phyloP scores from a whole-genome alignment of 495 filamentous ascomycete genomes.

The Aspergillus carlsbadensis region DNA sequence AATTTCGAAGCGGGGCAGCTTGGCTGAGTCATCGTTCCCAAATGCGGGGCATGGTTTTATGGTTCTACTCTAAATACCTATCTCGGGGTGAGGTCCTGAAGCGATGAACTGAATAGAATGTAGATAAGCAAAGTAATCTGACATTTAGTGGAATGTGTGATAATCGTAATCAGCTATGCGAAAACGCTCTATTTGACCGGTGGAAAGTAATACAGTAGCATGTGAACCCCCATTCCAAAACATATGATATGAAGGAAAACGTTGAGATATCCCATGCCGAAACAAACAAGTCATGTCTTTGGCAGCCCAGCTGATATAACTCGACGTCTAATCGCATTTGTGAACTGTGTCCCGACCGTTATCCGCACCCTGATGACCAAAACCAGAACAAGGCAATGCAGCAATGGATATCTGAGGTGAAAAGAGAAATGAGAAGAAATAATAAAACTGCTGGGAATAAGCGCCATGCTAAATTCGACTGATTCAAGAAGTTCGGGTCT shows the following conservation, averaged over 20 bases:
- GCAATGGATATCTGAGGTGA: constrained; percentile 33
- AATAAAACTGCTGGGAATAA: constrained; percentile 33
- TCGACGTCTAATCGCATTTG: background rate
- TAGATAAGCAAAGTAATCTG: no score
- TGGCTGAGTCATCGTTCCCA: background rate
- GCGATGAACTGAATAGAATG: no score
- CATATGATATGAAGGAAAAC: background rate
- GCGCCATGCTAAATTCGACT: constrained; percentile 40
- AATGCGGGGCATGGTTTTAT: background rate
- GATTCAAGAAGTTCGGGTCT: constrained; percentile 1
- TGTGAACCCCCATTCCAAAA: background rate
- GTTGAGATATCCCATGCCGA: background rate
- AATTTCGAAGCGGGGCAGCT: background rate
- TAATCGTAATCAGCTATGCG: background rate
- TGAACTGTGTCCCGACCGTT: constrained; percentile 5
- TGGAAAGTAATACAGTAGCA: constrained; percentile 4
- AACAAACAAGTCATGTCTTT: background rate
- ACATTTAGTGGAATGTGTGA: no score
- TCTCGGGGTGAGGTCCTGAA: no score
- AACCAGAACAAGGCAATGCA: constrained; percentile 25
- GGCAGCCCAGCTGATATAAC: background rate
- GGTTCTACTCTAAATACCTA: no score
- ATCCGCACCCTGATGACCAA: constrained; percentile 7
- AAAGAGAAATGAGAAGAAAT: constrained; percentile 23
- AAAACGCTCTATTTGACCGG: background rate